Percentiles rank a stretch among this genome's conserved stretches.
These are phyloP conservation scores for Auricularia sp. DNA, from an alignment of 768 basidiomycete genomes.

Conservation along the genomic window DNA sequence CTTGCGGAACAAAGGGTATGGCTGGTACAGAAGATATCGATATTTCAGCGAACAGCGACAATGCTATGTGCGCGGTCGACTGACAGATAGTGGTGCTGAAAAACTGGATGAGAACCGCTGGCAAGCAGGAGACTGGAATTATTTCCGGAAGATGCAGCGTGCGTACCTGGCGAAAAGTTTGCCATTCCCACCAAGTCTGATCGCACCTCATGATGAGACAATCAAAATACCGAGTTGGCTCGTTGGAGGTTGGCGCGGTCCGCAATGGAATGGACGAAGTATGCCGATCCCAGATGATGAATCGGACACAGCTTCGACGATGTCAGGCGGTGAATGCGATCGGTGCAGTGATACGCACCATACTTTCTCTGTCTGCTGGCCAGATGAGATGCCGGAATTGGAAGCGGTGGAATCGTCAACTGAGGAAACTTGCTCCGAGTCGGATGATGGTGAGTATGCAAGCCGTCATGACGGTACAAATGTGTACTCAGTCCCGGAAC, in stretches of 20 bases:
- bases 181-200: not conserved
- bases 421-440: too few species aligned
- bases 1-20: not conserved
- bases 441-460: too few species aligned
- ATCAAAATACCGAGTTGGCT: not conserved
- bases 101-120: not conserved
- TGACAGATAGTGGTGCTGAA: not conserved
- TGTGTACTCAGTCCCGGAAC: too few species aligned
- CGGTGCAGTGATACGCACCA: too few species aligned
- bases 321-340: not conserved
- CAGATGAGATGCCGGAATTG: too few species aligned
- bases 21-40: not conserved
- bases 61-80: not conserved
- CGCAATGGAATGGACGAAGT: not conserved
- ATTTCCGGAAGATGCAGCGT: not conserved
- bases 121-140: not conserved
- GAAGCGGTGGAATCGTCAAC: too few species aligned
- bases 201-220: not conserved
- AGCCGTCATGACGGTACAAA: too few species aligned
- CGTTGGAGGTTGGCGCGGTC: not conserved
- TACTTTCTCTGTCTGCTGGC: too few species aligned
- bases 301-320: not conserved
- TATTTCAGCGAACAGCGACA: not conserved
- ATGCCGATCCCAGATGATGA: not conserved
- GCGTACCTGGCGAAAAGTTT: not conserved